Evolutionary conservation across 2,329 filamentous ascomycete genomes (phyloP).

Genomic region (Chalara sp.): DNA sequence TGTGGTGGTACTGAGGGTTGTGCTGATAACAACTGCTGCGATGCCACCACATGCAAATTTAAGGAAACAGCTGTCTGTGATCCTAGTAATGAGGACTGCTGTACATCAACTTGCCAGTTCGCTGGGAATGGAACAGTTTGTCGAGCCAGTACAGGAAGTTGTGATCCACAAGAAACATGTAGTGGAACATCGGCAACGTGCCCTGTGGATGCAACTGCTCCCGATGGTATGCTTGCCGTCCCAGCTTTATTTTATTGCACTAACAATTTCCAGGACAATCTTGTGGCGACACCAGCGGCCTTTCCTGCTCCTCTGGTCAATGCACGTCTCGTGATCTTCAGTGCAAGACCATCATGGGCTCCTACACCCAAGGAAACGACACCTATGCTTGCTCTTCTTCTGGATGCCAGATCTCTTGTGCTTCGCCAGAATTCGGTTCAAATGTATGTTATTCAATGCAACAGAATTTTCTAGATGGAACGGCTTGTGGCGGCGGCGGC

Average conservation of each 20-base stretch:
- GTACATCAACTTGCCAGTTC: slow-evolving; percentile 60
- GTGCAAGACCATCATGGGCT: slow-evolving; percentile 78
- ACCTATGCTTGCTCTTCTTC: slow-evolving; percentile 71
- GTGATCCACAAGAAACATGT: slow-evolving; percentile 82
- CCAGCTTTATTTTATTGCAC: slow-evolving; percentile 1
- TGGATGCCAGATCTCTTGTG: slow-evolving; percentile 71
- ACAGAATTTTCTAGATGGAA: slow-evolving; percentile 93
- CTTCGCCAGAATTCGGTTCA: slow-evolving; percentile 56
- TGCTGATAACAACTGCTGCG: slow-evolving; percentile 71
- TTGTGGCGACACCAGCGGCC: slow-evolving; percentile 53
- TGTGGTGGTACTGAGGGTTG: slow-evolving; percentile 76
- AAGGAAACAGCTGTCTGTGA: slow-evolving; percentile 67
- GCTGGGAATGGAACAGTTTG: slow-evolving; percentile 66
- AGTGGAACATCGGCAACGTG: slow-evolving; percentile 66
- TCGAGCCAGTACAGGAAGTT: slow-evolving; percentile 69
- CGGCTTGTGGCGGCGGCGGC: slow-evolving; percentile 73
- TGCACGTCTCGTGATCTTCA: slow-evolving; percentile 89
- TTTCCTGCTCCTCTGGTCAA: slow-evolving; percentile 84
- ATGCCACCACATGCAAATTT: slow-evolving; percentile 83
- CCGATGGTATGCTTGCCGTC: slow-evolving; percentile 48
- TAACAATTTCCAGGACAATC: slow-evolving; percentile 35
- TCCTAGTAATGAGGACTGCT: slow-evolving; percentile 76
- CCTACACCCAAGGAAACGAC: slow-evolving; percentile 64
- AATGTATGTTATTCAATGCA: slow-evolving; percentile 68
- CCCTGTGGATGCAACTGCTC: slow-evolving; percentile 61